These are phyloP conservation scores for Coriaria nepalensis DNA, from an alignment of 306 rosid genomes.

Conservation along the genomic window DNA sequence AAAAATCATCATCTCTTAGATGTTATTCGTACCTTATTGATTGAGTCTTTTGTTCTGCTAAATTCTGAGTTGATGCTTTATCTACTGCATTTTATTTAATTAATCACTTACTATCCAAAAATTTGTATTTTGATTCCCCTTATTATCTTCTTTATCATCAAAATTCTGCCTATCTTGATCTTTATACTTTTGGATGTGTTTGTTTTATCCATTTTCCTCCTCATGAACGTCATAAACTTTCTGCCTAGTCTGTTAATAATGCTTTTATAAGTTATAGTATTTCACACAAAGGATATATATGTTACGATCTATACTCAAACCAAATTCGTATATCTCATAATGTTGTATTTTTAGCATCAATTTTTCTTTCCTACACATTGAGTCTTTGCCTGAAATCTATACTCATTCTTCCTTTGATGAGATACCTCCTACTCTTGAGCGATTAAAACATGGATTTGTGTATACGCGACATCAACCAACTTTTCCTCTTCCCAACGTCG, in stretches of 20 bases:
- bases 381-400: not conserved
- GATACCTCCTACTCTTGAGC: not conserved
- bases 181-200: not conserved
- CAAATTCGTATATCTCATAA: not conserved
- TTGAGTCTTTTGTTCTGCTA: not conserved
- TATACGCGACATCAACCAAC: not conserved
- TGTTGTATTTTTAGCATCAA: not conserved
- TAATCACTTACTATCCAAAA: not conserved
- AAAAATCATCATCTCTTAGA: conserved; percentile 1
- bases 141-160: not conserved
- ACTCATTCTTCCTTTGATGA: not conserved
- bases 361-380: not conserved
- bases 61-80: not conserved
- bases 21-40: not conserved
- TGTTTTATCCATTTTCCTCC: not conserved
- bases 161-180: not conserved
- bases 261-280: not conserved
- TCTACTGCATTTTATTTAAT: not conserved
- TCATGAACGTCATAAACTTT: not conserved
- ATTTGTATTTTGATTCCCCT: not conserved
- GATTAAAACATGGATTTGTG: not conserved
- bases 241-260: not conserved
- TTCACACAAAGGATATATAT: not conserved
- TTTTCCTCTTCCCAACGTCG: not conserved
- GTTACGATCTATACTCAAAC: not conserved